Percentiles rank a stretch among this genome's conserved stretches.
phyloP scores from a whole-genome alignment of 2,329 filamentous ascomycete genomes.

The Fusarium fujikuroi region DNA sequence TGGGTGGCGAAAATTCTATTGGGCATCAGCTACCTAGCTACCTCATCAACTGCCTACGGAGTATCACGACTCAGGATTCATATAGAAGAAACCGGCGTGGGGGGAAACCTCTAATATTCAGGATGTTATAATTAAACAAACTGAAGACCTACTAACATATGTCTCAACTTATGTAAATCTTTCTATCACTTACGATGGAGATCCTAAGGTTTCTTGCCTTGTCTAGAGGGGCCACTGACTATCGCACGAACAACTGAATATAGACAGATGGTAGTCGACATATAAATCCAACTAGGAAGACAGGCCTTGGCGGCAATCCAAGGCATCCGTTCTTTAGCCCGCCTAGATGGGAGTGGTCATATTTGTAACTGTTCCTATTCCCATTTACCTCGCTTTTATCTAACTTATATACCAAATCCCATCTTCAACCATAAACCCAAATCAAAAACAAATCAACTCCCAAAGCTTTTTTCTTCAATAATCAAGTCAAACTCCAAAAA shows the following conservation, averaged over 20 bases:
- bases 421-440: neutral
- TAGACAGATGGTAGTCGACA: neutral
- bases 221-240: neutral
- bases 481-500: slow-evolving; percentile 15
- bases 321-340: neutral
- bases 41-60: too few species aligned
- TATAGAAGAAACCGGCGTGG: neutral
- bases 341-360: neutral
- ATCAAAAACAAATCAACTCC: neutral
- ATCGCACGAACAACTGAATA: neutral
- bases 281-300: neutral
- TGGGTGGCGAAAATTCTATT: slow-evolving; percentile 43
- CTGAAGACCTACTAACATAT: neutral
- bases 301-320: neutral
- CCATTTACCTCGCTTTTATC: slow-evolving; percentile 12
- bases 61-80: slow-evolving; percentile 8
- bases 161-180: neutral
- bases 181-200: neutral
- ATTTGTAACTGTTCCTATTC: slow-evolving; percentile 6
- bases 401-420: neutral
- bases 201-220: neutral
- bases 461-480: neutral
- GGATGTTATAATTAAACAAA: neutral
- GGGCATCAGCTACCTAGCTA: slow-evolving; percentile 23
- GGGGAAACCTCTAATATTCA: neutral